phyloP scores from a whole-genome alignment of 1,139 yeast genomes.

The Protomyces macrosporus region DNA sequence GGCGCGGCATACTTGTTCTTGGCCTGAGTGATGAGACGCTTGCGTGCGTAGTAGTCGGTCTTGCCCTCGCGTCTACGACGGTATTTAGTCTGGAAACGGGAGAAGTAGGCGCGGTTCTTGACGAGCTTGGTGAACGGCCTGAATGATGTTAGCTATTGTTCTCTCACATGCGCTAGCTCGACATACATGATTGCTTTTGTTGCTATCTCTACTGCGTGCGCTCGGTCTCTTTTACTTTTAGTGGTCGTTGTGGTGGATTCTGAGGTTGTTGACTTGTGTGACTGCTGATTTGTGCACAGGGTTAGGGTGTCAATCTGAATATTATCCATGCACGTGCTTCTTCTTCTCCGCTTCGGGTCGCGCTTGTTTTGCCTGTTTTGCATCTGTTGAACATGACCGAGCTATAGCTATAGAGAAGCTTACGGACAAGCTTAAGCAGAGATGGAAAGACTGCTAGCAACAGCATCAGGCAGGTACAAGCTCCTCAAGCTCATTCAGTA shows the following conservation, averaged over 20 bases:
- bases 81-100: conserved; percentile 99
- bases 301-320: neutral
- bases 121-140: conserved; percentile 64
- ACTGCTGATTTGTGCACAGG: too few relatives aligned
- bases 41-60: conserved; percentile 99
- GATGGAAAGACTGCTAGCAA: conserved; percentile 16
- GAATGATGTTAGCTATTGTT: neutral
- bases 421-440: too few relatives aligned
- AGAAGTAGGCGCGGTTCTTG: conserved; percentile 92
- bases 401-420: too few relatives aligned
- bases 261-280: too few relatives aligned
- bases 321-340: neutral
- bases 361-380: too few relatives aligned
- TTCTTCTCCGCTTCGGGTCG: neutral
- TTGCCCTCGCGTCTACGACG: conserved; percentile 99
- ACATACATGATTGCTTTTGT: too few relatives aligned
- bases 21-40: conserved; percentile 99
- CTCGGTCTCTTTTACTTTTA: too few relatives aligned
- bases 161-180: neutral
- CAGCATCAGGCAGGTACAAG: conserved; percentile 18
- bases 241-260: too few relatives aligned
- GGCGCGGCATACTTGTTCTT: conserved; percentile 99
- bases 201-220: too few relatives aligned
- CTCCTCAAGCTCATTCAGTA: conserved; percentile 18
- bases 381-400: too few relatives aligned